A percentile compares a stretch with the other conserved stretches of the same genome.
Evolutionary conservation across 2,329 filamentous ascomycete species (phyloP).

Genomic region (Colletotrichum sublineola): DNA sequence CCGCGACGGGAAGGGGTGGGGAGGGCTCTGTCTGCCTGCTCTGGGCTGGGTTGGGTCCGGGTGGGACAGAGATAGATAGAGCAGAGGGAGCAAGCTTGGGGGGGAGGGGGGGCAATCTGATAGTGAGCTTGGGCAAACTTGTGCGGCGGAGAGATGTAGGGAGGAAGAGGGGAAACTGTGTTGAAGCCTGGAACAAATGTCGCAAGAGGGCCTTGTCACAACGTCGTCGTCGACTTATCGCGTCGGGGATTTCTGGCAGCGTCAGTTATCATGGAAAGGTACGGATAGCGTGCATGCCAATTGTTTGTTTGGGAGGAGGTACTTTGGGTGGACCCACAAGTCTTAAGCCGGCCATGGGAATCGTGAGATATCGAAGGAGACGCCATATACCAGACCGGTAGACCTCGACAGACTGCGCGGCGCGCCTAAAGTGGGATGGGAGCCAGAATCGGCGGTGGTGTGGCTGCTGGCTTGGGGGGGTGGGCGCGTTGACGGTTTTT

Average conservation of each 20-base stretch:
- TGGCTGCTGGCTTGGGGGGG: slow-evolving; percentile 19
- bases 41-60: not conserved
- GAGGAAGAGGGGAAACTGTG: not conserved
- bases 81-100: slow-evolving; percentile 2
- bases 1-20: slow-evolving; percentile 20
- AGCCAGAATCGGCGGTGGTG: slow-evolving; percentile 5
- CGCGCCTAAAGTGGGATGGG: not conserved
- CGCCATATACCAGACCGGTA: slow-evolving; percentile 16
- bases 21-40: not conserved
- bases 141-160: not conserved
- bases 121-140: slow-evolving; percentile 12
- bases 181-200: slow-evolving; percentile 7
- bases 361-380: slow-evolving; percentile 23
- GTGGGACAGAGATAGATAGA: not conserved
- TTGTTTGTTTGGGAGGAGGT: not conserved
- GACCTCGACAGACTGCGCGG: slow-evolving; percentile 7
- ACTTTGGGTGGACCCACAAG: slow-evolving; percentile 15
- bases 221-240: slow-evolving; percentile 27
- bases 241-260: slow-evolving; percentile 7
- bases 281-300: slow-evolving; percentile 10
- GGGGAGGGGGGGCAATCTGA: slow-evolving; percentile 2
- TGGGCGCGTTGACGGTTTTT: slow-evolving; percentile 35
- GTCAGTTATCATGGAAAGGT: slow-evolving; percentile 20
- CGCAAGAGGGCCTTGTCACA: slow-evolving; percentile 22
- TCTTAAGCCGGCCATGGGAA: slow-evolving; percentile 12